Evolutionary conservation across 768 basidiomycete species (phyloP), one percentile per base, ranked within the genome.

Genomic region (Daedalea quercina): DNA sequence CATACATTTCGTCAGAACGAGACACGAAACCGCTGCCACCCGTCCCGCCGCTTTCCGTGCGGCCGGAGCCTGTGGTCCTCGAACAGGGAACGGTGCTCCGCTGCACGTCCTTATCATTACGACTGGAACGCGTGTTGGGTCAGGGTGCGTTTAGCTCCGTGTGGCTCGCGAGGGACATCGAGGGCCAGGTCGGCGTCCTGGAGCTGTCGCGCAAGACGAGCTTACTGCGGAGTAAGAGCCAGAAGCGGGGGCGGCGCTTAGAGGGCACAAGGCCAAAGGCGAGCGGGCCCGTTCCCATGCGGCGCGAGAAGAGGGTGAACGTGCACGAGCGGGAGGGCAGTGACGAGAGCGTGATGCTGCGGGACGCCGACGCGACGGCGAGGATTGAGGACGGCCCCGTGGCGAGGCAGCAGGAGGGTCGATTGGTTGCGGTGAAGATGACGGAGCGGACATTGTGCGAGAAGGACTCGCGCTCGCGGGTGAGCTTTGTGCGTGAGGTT

Each of bases 401-500:
- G 45, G 54, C 55, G 34, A 48, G 56, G 42, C 47, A 42, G 25
- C 53, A 58, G 51, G 55, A 50, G 42, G 69, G 71, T 35, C 67
- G 71, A 59, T 46, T 76, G 1, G 78, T 78, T n/a, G 80, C 80
- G 12, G 68, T 81, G 62, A 82, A 82, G 68, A 67, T 79, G 65
- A 74, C 79, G 54, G 70, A 73, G 41, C 61, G 73, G 25, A 65
- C 67, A 43, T 50, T 72, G 34, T 76, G 72, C 51, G 69, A 71
- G 23, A 76, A 78, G 56, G 82, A 84, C 61, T 84, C 89, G 54
- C 70, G 89, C 52, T 90, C 87, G 52, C 64, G 87, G 37, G 85
- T 90, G 44, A 81, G 81, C 44, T 91, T 92, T 58, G 79, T 89
- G 25, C 73, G 90, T 24, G 90, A 92, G 69, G 90, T 90, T 15